Evolutionary conservation across 192 early-diverging fungal species (phyloP).

Genomic region (Bifiguratus adelaidae): DNA sequence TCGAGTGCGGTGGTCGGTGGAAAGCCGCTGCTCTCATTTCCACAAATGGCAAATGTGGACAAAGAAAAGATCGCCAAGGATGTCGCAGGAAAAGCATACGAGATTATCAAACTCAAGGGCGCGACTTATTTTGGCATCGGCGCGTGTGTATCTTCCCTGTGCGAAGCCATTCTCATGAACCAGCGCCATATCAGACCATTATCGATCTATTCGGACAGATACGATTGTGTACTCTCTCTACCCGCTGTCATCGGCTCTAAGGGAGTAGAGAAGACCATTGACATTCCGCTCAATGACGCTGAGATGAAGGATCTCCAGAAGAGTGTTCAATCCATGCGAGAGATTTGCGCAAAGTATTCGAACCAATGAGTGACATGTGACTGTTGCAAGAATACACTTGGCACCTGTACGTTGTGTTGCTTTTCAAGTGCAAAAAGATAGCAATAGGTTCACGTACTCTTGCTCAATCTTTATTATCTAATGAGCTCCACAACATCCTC

Average conservation of each 20-base stretch:
- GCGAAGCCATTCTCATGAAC: conserved; percentile 41
- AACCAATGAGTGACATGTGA: too few species aligned
- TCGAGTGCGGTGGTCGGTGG: conserved; percentile 40
- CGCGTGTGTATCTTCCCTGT: conserved; percentile 39
- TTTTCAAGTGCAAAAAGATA: not conserved
- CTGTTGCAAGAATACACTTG: not conserved
- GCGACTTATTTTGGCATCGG: conserved; percentile 56
- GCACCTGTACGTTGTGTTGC: too few species aligned
- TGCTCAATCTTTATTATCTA: not conserved
- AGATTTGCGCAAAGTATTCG: conserved; percentile 37
- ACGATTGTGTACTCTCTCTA: conserved; percentile 38
- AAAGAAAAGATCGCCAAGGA: conserved; percentile 25
- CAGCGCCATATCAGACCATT: conserved; percentile 42
- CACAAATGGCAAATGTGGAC: conserved; percentile 31
- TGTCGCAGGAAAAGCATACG: conserved; percentile 47
- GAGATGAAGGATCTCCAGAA: conserved; percentile 46
- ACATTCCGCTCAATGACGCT: conserved; percentile 26
- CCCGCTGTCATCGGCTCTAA: conserved; percentile 41
- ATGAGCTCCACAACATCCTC: not conserved
- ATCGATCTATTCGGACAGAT: conserved; percentile 32
- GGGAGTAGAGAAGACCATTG: conserved; percentile 39
- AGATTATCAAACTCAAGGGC: conserved; percentile 54
- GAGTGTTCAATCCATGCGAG: conserved; percentile 41
- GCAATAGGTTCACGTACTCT: not conserved
- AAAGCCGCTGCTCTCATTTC: conserved; percentile 31